Percentiles rank a stretch among this genome's conserved stretches.
Conservation (phyloP, 345 rosid species). For the Eutrema heterophyllum region DNA sequence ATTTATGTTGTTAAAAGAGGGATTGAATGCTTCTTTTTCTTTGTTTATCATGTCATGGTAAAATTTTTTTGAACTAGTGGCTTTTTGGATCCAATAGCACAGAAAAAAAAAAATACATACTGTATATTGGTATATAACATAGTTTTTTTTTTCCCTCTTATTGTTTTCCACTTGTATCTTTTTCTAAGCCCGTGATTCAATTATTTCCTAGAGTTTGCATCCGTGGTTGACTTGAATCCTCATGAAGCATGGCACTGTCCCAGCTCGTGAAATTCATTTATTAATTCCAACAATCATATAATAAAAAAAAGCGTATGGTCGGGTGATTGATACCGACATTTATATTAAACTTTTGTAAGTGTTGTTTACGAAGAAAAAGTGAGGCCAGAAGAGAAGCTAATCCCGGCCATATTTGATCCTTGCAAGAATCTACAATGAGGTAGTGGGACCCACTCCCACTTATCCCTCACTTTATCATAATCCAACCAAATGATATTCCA, state of each 20-base stretch:
- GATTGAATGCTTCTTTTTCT: background rate
- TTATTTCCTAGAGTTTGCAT: slow-evolving; percentile 17
- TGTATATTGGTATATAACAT: background rate
- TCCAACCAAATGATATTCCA: slow-evolving; percentile 64
- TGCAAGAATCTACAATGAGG: slow-evolving; percentile 53
- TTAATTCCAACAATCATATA: slow-evolving; percentile 14
- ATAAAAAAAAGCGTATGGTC: slow-evolving; percentile 10
- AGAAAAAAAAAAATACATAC: no score
- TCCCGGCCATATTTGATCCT: slow-evolving; percentile 72
- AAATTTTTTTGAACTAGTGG: background rate
- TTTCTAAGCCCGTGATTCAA: slow-evolving; percentile 22
- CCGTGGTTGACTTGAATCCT: slow-evolving; percentile 31
- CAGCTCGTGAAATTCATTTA: slow-evolving; percentile 26
- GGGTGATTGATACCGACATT: slow-evolving; percentile 20
- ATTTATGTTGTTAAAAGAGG: no score
- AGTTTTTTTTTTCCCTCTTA: background rate
- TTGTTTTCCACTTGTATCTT: background rate
- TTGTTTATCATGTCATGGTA: background rate
- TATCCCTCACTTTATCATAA: slow-evolving; percentile 31
- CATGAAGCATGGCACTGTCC: slow-evolving; percentile 23
- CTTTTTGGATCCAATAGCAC: no score
- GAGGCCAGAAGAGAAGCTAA: slow-evolving; percentile 63
- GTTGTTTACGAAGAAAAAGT: slow-evolving; percentile 33
- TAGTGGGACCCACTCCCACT: slow-evolving; percentile 46
- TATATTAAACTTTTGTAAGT: slow-evolving; percentile 12